Evolutionary conservation across 352 stramenopile genomes (phyloP).

Genomic region (Pythium coloratum): DNA sequence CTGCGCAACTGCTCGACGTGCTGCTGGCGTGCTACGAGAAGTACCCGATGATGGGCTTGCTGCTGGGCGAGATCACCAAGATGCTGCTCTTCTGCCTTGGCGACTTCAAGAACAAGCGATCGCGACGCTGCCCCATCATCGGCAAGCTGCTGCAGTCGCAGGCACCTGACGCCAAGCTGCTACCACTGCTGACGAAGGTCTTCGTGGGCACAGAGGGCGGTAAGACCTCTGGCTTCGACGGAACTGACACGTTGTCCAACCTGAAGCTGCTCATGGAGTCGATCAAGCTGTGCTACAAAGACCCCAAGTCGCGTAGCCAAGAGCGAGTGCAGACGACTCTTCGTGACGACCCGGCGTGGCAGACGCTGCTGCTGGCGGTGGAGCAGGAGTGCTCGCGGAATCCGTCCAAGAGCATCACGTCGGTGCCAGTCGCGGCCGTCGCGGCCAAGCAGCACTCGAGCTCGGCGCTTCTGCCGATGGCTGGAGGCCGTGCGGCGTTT

Average conservation of each 20-base stretch:
- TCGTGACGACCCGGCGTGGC: conserved; percentile 52
- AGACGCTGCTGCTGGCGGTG: conserved; percentile 49
- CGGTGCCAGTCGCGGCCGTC: conserved; percentile 28
- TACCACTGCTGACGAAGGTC: conserved; percentile 58
- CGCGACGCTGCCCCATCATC: conserved; percentile 77
- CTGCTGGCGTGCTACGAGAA: conserved; percentile 81
- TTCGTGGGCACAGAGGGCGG: conserved; percentile 50
- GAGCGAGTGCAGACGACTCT: conserved; percentile 61
- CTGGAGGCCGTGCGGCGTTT: not conserved
- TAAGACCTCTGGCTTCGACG: conserved; percentile 38
- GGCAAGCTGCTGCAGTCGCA: conserved; percentile 59
- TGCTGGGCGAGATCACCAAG: conserved; percentile 83
- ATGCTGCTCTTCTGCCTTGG: conserved; percentile 84
- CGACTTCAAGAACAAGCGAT: conserved; percentile 88
- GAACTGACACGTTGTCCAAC: conserved; percentile 73
- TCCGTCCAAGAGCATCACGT: conserved; percentile 59
- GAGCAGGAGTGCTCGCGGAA: conserved; percentile 51
- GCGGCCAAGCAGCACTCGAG: conserved; percentile 1
- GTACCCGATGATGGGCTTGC: conserved; percentile 74
- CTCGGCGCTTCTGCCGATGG: conserved; percentile 4
- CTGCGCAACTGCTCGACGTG: conserved; percentile 62
- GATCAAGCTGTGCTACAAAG: conserved; percentile 72
- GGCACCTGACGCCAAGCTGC: conserved; percentile 49
- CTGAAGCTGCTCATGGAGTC: conserved; percentile 83
- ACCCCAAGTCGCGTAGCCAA: conserved; percentile 73